phyloP scores from a whole-genome alignment of 2,329 filamentous ascomycete genomes.

The Stagonosporopsis vannaccii region DNA sequence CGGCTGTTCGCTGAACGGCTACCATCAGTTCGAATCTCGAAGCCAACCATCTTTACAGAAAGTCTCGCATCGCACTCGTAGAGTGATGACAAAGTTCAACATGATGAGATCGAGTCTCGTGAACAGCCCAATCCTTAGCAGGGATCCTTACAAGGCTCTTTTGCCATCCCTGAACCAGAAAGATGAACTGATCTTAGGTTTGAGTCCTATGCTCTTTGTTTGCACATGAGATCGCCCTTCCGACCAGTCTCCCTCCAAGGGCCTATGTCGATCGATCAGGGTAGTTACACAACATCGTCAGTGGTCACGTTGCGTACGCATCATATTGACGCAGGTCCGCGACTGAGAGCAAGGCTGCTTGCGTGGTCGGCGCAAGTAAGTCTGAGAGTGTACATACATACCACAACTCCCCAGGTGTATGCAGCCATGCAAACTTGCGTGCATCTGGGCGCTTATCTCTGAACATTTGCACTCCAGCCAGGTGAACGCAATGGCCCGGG shows the following conservation, averaged over 20 bases:
- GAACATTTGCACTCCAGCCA: not conserved
- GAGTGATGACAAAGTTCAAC: constrained; percentile 1
- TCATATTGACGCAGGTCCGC: constrained; percentile 2
- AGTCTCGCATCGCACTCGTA: constrained; percentile 13
- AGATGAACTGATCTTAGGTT: not conserved
- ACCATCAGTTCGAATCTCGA: not conserved
- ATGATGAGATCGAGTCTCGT: constrained; percentile 1
- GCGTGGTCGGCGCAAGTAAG: not conserved
- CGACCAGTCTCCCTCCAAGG: constrained; percentile 5
- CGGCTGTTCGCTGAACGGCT: not conserved
- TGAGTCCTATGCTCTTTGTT: not conserved
- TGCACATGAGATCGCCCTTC: not conserved
- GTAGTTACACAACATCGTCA: constrained; percentile 19
- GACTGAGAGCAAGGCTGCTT: constrained; percentile 11
- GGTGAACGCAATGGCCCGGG: not conserved
- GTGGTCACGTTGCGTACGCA: constrained; percentile 14
- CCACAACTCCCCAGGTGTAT: not conserved
- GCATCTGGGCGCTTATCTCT: not conserved
- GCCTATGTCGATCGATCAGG: constrained; percentile 12
- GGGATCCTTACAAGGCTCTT: not conserved
- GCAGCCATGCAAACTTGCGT: not conserved
- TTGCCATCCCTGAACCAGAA: not conserved
- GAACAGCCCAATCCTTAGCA: not conserved
- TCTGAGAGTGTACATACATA: not conserved
- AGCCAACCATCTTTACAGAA: constrained; percentile 6